Base-by-base conservation (phyloP, 2,329 filamentous ascomycete genomes). In the Hymenoscyphus scutula region DNA sequence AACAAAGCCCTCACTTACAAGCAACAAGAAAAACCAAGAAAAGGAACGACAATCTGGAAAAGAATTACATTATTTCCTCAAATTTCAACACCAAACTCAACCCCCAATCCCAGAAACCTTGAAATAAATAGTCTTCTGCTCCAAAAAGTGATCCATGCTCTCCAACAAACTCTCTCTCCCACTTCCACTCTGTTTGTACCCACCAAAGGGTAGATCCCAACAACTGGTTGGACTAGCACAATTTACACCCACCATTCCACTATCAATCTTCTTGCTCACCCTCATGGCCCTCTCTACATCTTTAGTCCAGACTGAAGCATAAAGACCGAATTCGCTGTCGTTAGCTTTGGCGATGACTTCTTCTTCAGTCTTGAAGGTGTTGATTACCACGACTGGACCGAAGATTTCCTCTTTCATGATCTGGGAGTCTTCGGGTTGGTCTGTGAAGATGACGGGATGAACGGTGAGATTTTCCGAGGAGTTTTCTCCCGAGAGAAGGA, bases 151-250 rank as follows among this genome's bases (percentile, higher is more conserved):
- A 17, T 56, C 32, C 51, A 59, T 63, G 19, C 61, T 64, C 59
- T 64, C 62, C 74, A 86, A 83, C 67, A 87, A 89, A 13, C 90
- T 90, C 76, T 94, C 90, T 59, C 88, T 85, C 27, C 90, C 90
- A 59, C 91, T 89, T 59, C 90, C 90, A 55, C 79, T 84, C 76
- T 90, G 83, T 77, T 92, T 92, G 79, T 82, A 90, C 0, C 91
- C 90, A 41, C 88, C 87, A 69, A 92, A 92, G 2, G 69, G 74
- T 25, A 60, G 32, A 45, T 60, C 59, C 59, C 53, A 60, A 34
- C 59, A 41, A 23, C 53, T 53, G 17, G 69, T 68, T 37, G 82
- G 65, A 61, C 73, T 76, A 56, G 78, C 71, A 61, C 51, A 65
- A 17, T 64, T 53, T 30, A 61, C 64, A 60, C 65, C 67, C 5